phyloP scores from a whole-genome alignment of 78 protist species.

The Chrysochromulina tobinii region DNA sequence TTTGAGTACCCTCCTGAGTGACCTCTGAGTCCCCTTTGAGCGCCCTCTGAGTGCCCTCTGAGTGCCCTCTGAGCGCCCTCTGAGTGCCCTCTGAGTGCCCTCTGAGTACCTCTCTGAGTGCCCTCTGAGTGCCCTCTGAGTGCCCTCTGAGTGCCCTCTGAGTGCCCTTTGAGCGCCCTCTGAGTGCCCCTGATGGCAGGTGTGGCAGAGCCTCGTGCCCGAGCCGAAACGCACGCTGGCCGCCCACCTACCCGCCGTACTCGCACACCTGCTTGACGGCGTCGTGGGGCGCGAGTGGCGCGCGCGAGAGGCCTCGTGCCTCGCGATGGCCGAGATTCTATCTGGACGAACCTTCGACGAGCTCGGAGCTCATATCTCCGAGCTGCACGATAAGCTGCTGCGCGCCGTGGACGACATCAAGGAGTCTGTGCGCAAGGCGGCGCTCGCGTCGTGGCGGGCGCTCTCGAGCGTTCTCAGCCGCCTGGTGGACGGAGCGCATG shows the following conservation, averaged over 20 bases:
- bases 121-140: too few relatives aligned
- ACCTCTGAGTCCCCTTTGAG: too few relatives aligned
- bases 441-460: conserved; percentile 3
- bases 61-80: too few relatives aligned
- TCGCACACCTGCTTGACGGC: not conserved
- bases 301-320: not conserved
- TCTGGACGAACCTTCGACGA: not conserved
- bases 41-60: too few relatives aligned
- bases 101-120: too few relatives aligned
- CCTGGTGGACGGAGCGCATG: not conserved
- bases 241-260: not conserved
- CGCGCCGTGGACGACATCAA: conserved; percentile 25
- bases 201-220: not conserved
- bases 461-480: not conserved
- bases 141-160: too few relatives aligned
- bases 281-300: not conserved
- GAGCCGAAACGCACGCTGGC: not conserved
- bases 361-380: not conserved
- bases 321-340: not conserved
- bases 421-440: conserved; percentile 12
- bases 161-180: too few relatives aligned
- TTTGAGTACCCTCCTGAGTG: too few relatives aligned
- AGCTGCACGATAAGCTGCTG: not conserved
- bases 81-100: too few relatives aligned
- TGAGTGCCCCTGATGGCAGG: not conserved